Evolutionary conservation across 345 rosid genomes (phyloP).

Genomic region (Sonneratia alba): DNA sequence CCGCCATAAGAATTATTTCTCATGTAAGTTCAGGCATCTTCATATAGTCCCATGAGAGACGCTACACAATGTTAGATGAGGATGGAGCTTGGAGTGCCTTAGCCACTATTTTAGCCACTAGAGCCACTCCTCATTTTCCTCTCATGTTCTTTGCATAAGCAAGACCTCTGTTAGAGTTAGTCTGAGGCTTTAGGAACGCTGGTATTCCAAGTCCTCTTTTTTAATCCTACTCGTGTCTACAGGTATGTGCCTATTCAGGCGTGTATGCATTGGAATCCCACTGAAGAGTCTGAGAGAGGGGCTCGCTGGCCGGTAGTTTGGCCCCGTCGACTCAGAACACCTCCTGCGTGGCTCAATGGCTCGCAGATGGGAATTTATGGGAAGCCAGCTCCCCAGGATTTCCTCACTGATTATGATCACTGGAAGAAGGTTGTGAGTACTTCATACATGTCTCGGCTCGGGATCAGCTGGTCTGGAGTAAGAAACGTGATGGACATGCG

Average conservation of each 20-base stretch:
- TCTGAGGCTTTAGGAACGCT: not conserved
- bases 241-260: slow-evolving; percentile 84
- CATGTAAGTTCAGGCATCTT: not conserved
- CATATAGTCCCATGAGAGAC: not conserved
- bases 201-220: not conserved
- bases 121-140: not conserved
- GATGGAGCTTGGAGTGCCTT: no score
- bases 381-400: slow-evolving; percentile 78
- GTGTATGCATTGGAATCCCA: slow-evolving; percentile 68
- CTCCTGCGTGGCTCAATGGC: slow-evolving; percentile 77
- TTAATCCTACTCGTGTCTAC: slow-evolving; percentile 3
- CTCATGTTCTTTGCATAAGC: not conserved
- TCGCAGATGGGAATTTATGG: slow-evolving; percentile 94
- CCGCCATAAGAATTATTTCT: not conserved
- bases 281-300: slow-evolving; percentile 44
- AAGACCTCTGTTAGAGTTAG: not conserved
- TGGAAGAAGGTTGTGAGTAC: slow-evolving; percentile 67
- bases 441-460: slow-evolving; percentile 62
- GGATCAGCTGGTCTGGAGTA: slow-evolving; percentile 74
- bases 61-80: no score
- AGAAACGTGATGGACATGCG: slow-evolving; percentile 94
- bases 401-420: slow-evolving; percentile 57
- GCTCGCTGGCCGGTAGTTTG: slow-evolving; percentile 65
- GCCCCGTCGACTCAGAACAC: slow-evolving; percentile 53
- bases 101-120: not conserved